Evolutionary conservation across 208 protist genomes (phyloP).

Genomic region (Wallacemonas sp.): DNA sequence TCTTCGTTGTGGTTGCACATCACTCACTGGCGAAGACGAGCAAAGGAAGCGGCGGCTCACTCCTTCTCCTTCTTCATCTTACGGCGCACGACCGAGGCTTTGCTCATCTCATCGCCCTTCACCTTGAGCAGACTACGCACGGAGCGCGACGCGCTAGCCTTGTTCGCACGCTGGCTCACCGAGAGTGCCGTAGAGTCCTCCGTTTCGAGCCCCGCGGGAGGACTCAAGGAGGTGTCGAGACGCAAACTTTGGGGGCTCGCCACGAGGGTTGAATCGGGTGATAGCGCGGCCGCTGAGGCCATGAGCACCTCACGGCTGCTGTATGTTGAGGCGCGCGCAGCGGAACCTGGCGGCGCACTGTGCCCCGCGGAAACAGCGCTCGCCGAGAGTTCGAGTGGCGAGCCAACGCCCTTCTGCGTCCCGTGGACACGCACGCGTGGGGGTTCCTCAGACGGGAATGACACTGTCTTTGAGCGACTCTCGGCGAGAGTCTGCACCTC

Average conservation of each 20-base stretch:
- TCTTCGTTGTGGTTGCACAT: too few species aligned
- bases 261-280: background rate
- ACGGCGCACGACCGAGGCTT: conserved; percentile 1
- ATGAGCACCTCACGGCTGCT: conserved; percentile 2
- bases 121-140: conserved; percentile 25
- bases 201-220: conserved; percentile 3
- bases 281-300: background rate
- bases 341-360: background rate
- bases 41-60: background rate
- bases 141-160: background rate
- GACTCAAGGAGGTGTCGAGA: background rate
- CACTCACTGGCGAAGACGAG: too few species aligned
- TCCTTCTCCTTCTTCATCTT: conserved; percentile 10
- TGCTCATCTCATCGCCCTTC: conserved; percentile 42
- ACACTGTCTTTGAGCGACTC: too few species aligned
- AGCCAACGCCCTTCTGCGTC: background rate
- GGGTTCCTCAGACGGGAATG: too few species aligned
- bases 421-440: too few species aligned
- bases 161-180: background rate
- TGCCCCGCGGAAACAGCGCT: background rate
- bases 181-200: too few species aligned
- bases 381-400: too few species aligned
- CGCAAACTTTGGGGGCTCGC: background rate
- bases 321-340: background rate
- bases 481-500: too few species aligned